A percentile compares a stretch with the other conserved stretches of the same genome.
Evolutionary conservation across 352 stramenopile genomes (phyloP).

Genomic region (Phytopythium boreale): DNA sequence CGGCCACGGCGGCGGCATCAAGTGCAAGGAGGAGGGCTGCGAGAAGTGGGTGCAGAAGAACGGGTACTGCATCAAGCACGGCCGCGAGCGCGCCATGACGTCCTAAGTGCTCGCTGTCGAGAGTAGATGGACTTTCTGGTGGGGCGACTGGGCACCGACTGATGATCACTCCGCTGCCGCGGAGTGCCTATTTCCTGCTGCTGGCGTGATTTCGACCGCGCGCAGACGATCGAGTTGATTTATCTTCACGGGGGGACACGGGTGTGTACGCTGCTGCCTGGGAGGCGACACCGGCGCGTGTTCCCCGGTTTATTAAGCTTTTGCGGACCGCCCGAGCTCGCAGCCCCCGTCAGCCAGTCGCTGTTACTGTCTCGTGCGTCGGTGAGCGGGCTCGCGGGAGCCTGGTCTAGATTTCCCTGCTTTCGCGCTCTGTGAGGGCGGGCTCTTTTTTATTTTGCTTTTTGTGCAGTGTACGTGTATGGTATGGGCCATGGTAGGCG

Average conservation of each 20-base stretch:
- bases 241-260: conserved; percentile 7
- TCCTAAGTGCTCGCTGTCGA: conserved; percentile 26
- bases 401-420: background rate
- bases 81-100: conserved; percentile 64
- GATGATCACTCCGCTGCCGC: background rate
- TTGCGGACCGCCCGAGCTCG: conserved; percentile 9
- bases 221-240: conserved; percentile 16
- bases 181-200: conserved; percentile 1
- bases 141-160: background rate
- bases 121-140: background rate
- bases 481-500: conserved; percentile 1
- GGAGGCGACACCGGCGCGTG: conserved; percentile 1
- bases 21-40: conserved; percentile 83
- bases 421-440: background rate
- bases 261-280: background rate
- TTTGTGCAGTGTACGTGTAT: conserved; percentile 8
- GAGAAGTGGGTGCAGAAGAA: conserved; percentile 91
- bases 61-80: conserved; percentile 88
- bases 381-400: background rate
- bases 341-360: background rate
- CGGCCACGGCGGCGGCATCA: conserved; percentile 80
- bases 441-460: conserved; percentile 1
- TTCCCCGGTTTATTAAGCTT: background rate
- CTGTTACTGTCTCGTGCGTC: background rate
- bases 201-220: conserved; percentile 1